Percentiles rank a stretch among this genome's conserved stretches.
Conservation (phyloP, 306 rosid genomes). For the Dalbergia cultrata region DNA sequence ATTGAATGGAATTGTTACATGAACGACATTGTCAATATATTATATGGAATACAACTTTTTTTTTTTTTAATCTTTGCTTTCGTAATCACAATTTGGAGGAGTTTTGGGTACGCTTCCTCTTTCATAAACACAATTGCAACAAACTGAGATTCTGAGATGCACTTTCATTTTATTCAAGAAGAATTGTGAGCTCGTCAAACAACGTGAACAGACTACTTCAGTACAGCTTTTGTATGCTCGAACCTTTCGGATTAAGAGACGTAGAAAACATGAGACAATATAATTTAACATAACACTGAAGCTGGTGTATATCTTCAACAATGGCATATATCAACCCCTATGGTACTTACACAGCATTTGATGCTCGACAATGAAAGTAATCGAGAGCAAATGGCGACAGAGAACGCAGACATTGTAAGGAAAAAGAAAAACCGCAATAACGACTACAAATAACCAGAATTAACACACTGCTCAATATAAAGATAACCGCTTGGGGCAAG, state of each 20-base stretch:
- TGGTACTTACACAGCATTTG: neutral
- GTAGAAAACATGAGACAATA: neutral
- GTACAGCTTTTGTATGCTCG: neutral
- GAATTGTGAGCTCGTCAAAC: neutral
- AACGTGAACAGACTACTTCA: neutral
- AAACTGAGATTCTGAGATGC: neutral
- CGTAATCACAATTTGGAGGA: neutral
- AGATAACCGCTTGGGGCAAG: neutral
- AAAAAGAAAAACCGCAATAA: neutral
- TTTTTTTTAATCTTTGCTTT: neutral
- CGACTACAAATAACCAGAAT: neutral
- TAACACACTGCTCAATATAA: slow-evolving; percentile 15
- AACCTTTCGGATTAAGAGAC: neutral
- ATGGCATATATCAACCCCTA: neutral
- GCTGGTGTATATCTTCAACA: neutral
- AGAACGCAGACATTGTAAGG: neutral
- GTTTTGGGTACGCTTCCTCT: neutral
- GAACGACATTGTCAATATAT: neutral
- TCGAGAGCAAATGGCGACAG: neutral
- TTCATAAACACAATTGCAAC: neutral
- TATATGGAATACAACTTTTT: neutral
- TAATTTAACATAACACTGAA: neutral
- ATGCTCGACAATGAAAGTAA: neutral
- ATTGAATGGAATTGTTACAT: slow-evolving; percentile 29
- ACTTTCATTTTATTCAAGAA: neutral